Percentiles rank a stretch among this genome's conserved stretches.
phyloP scores from a whole-genome alignment of 768 basidiomycete genomes.

The Boletus rufocinnamomeus region DNA sequence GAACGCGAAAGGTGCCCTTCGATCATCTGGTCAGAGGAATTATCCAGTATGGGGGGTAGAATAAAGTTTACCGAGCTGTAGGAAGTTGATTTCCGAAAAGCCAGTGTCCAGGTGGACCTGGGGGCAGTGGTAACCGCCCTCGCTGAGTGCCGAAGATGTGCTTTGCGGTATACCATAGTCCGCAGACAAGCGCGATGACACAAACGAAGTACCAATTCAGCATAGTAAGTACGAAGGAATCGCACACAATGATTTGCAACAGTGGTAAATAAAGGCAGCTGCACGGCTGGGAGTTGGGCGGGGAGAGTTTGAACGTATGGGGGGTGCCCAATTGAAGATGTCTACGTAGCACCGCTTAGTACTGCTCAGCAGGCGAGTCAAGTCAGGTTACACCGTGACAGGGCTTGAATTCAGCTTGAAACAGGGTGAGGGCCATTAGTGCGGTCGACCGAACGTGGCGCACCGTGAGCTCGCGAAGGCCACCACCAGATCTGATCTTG shows the following conservation, averaged over 20 bases:
- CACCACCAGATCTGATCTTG: too few relatives aligned
- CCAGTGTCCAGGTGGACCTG: constrained; percentile 21
- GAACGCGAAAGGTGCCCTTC: constrained; percentile 34
- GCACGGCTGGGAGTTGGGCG: not conserved
- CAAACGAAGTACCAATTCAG: not conserved
- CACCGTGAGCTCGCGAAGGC: too few relatives aligned
- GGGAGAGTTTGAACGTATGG: too few relatives aligned
- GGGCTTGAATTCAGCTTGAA: too few relatives aligned
- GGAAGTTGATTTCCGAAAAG: constrained; percentile 18
- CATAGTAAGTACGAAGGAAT: not conserved
- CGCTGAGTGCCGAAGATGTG: not conserved
- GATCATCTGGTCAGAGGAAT: not conserved
- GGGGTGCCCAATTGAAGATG: too few relatives aligned
- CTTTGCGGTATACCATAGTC: not conserved
- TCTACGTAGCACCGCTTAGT: too few relatives aligned
- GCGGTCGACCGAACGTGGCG: too few relatives aligned
- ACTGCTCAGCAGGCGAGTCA: too few relatives aligned
- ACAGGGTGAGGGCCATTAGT: too few relatives aligned
- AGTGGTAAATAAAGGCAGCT: not conserved
- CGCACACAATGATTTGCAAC: not conserved
- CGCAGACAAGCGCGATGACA: not conserved
- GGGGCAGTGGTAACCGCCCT: constrained; percentile 12
- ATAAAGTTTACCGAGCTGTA: not conserved
- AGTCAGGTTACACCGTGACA: too few relatives aligned
- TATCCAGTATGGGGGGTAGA: too few relatives aligned